Base-by-base conservation (phyloP, 768 basidiomycete species). In the Paxillus involutus region DNA sequence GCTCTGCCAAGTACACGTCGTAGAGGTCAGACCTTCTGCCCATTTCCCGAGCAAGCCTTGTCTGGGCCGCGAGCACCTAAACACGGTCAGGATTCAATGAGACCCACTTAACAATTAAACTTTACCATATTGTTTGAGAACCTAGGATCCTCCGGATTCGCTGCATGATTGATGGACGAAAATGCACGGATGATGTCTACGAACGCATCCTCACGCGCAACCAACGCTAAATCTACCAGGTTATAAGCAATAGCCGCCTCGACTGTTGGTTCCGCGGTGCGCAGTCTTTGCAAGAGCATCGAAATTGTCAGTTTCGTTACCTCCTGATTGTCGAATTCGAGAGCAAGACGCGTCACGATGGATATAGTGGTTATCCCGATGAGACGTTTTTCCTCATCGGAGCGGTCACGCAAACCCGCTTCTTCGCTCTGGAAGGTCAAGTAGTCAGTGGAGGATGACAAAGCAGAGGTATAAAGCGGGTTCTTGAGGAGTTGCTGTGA, bases 231-330 rank as follows among this genome's bases (percentile, higher is more conserved):
- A 55, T 95, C 92, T 7, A 95, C 94, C 12, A 98, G 78, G 64
- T 94, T 95, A 65, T 89, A 89, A 2, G 93, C 88, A 55, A 97
- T 95, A 1, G 91, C 89, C 24, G 94, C 91, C 69, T 98, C 94
- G 14, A 93, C 89, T 0, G 86, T 84, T 0, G 91, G 87, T 62
- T 97, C 95, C 3, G 91, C 89, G 19, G 84, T 83, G 24, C 90
- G 83, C 19, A 96, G 75, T 6, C 93, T 82, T 71, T 97, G 95
- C 37, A 97, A 73, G 10, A 98, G 74, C 93, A 97, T 96, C 0
- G 94, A 94, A 13, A 94, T 83, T 2, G 93, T 94, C 17, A 97
- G 76, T 36, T 87, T 84, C 4, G 89, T 93, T 13, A 94, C 93
- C 74, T 96, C 94, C 65, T 94, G 91, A 56, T 82, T 80, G 53